Conservation (phyloP, 495 filamentous ascomycete genomes). For the Echria macrotheca region DNA sequence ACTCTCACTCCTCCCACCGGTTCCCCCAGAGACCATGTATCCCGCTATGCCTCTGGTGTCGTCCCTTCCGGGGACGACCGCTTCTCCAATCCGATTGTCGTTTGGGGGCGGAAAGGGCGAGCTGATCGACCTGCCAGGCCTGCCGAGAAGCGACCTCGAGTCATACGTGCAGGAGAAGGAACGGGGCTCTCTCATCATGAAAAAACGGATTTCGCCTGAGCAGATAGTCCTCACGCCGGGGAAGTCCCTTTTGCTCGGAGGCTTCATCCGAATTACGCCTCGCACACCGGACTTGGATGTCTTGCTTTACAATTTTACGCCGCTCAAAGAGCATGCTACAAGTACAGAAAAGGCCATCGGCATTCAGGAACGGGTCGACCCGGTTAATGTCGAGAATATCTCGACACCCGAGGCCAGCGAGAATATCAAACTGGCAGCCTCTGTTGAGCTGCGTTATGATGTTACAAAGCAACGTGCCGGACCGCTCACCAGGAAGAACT, state of each 20-base stretch:
- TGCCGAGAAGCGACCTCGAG: conserved; percentile 67
- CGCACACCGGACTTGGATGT: conserved; percentile 55
- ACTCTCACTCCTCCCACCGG: conserved; percentile 62
- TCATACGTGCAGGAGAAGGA: conserved; percentile 59
- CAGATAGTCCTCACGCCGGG: conserved; percentile 68
- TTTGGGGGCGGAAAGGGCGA: conserved; percentile 83
- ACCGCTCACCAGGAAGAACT: conserved; percentile 48
- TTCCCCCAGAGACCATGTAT: conserved; percentile 62
- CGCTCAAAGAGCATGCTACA: conserved; percentile 66
- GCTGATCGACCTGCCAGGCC: conserved; percentile 84
- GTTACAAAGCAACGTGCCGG: conserved; percentile 68
- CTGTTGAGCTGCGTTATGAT: conserved; percentile 69
- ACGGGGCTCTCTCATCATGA: conserved; percentile 69
- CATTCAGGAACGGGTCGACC: conserved; percentile 52
- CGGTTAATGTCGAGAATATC: conserved; percentile 54
- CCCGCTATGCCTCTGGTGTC: conserved; percentile 81
- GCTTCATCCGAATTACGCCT: conserved; percentile 84
- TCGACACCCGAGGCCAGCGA: conserved; percentile 50
- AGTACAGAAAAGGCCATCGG: conserved; percentile 70
- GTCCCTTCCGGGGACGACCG: conserved; percentile 85
- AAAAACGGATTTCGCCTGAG: conserved; percentile 57
- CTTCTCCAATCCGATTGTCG: conserved; percentile 83
- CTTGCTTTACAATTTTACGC: conserved; percentile 72
- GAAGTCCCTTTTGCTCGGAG: conserved; percentile 79
- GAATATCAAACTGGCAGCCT: conserved; percentile 62